Evolutionary conservation across 352 stramenopile species (phyloP).

Genomic region (Globisporangium sylvaticum): DNA sequence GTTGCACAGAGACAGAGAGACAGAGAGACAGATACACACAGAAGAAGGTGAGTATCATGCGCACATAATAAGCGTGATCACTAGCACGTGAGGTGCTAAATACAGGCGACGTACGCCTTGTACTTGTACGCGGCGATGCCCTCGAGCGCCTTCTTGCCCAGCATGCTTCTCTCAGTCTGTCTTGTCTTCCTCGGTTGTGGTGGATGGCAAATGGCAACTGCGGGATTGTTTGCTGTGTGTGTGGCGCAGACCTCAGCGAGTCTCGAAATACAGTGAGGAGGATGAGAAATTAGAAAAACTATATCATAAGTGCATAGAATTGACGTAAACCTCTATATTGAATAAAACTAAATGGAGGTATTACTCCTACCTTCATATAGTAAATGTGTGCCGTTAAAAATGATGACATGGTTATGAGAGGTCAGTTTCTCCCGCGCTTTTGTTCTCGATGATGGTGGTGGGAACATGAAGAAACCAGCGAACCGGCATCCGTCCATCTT

Average conservation of each 20-base stretch:
- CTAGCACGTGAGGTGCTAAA: not conserved
- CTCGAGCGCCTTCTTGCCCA: constrained; percentile 72
- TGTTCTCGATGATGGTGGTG: not conserved
- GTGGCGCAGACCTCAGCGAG: not conserved
- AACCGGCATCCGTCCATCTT: not conserved
- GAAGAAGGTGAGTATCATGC: not conserved
- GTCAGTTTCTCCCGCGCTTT: constrained; percentile 6
- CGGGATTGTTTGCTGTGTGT: not conserved
- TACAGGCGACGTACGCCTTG: constrained; percentile 63
- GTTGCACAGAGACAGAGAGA: constrained; percentile 7
- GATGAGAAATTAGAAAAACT: not conserved
- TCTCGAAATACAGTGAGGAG: constrained; percentile 1
- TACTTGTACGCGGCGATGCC: constrained; percentile 87
- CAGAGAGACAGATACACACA: not conserved
- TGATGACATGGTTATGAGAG: not conserved
- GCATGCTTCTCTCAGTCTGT: constrained; percentile 25
- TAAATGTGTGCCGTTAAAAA: not conserved
- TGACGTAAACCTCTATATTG: not conserved
- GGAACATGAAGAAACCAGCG: not conserved
- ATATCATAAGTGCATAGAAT: not conserved
- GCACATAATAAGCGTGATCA: not conserved
- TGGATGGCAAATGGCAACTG: constrained; percentile 5
- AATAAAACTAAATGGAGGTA: not conserved
- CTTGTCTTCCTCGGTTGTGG: not conserved
- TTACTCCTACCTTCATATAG: not conserved